phyloP scores from a whole-genome alignment of 441 rosid genomes.

The Adansonia gregorii region DNA sequence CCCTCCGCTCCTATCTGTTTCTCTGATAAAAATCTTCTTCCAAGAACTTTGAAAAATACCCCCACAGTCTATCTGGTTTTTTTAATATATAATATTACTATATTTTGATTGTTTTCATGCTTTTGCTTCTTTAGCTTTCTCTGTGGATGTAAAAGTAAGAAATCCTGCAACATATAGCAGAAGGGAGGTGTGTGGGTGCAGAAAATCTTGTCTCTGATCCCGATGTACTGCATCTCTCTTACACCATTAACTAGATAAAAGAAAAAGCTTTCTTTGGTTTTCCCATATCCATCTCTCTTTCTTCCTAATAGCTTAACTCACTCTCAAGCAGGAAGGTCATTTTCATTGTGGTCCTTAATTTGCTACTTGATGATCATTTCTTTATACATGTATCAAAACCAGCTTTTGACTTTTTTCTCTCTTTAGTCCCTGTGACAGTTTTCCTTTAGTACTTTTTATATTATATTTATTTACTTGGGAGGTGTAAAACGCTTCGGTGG shows the following conservation, averaged over 20 bases:
- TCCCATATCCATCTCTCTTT: slow-evolving; percentile 24
- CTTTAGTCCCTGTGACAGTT: background rate
- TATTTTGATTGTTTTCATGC: slow-evolving; percentile 16
- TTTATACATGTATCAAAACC: background rate
- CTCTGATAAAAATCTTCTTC: slow-evolving; percentile 4
- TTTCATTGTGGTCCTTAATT: slow-evolving; percentile 34
- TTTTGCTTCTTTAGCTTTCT: slow-evolving; percentile 29
- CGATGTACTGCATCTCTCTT: slow-evolving; percentile 40
- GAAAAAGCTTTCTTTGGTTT: background rate
- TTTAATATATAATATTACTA: background rate
- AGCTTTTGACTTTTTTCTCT: background rate
- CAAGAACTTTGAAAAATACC: slow-evolving; percentile 18
- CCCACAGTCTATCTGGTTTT: background rate
- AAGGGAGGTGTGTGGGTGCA: slow-evolving; percentile 30
- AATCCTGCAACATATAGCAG: slow-evolving; percentile 43
- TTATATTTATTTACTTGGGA: slow-evolving; percentile 26
- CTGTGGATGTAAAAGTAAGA: slow-evolving; percentile 14
- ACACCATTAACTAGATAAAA: slow-evolving; percentile 45
- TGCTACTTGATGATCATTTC: background rate
- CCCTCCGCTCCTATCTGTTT: slow-evolving; percentile 5
- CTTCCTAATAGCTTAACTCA: slow-evolving; percentile 11
- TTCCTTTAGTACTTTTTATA: background rate
- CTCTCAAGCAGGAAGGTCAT: slow-evolving; percentile 26
- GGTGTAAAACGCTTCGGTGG: background rate
- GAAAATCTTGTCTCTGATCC: slow-evolving; percentile 61